A percentile compares a stretch with the other conserved stretches of the same genome.
phyloP scores from a whole-genome alignment of 805 yeast species.

The Kodamaea neixiangensis region DNA sequence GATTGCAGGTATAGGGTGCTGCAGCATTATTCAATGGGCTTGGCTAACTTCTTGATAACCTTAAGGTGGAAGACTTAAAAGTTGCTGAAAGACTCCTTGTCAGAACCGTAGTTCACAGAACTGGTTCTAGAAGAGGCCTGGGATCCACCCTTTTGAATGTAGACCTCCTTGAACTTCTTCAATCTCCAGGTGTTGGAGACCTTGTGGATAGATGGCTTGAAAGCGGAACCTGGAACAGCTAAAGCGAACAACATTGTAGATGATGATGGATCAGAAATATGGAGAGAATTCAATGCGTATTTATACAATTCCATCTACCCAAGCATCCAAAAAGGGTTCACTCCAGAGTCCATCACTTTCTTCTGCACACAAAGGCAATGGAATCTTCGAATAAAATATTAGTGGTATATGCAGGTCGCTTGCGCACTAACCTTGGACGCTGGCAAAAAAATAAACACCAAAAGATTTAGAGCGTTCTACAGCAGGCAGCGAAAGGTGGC shows the following conservation, averaged over 20 bases:
- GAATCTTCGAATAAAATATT: neutral
- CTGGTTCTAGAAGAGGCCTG: conserved; percentile 17
- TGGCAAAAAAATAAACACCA: conserved; percentile 1
- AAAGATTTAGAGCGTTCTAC: neutral
- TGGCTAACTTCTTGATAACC: neutral
- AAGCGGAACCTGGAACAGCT: conserved; percentile 40
- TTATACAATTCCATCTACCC: neutral
- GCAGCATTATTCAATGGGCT: too few species aligned
- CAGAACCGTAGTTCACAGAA: conserved; percentile 13
- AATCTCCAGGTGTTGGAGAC: conserved; percentile 39
- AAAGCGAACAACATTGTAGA: conserved; percentile 29
- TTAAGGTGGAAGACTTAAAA: too few species aligned
- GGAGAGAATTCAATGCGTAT: neutral
- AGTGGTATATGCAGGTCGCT: neutral
- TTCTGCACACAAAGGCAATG: neutral
- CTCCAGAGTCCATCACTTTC: neutral
- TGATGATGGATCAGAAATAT: neutral
- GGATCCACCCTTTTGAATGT: conserved; percentile 26
- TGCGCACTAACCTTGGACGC: neutral
- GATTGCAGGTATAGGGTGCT: too few species aligned
- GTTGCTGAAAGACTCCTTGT: conserved; percentile 1
- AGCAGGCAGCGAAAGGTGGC: neutral
- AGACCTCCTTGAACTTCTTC: conserved; percentile 35
- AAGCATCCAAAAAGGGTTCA: conserved; percentile 3
- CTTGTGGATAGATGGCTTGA: conserved; percentile 36